Conservation (phyloP, 345 rosid genomes). For the Hypericum androsaemum region DNA sequence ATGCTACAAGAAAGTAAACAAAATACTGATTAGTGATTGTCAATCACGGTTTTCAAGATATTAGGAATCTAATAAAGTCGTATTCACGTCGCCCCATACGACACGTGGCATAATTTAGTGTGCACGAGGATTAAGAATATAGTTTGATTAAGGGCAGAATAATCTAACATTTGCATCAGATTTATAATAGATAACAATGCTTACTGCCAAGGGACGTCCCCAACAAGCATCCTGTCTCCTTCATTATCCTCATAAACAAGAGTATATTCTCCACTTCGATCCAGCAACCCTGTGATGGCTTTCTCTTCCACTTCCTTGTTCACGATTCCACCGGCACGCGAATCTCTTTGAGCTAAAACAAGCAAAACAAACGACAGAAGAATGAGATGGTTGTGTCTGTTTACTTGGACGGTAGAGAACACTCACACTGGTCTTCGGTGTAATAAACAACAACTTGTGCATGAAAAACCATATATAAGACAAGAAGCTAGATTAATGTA, state of each 20-base stretch:
- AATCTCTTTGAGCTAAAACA: conserved; percentile 17
- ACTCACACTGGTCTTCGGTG: no score
- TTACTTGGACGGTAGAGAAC: no score
- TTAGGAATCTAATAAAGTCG: no score
- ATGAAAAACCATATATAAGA: no score
- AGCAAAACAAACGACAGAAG: background rate
- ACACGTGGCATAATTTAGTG: background rate
- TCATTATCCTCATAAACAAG: conserved; percentile 39
- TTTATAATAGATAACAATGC: background rate
- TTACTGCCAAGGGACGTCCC: conserved; percentile 46
- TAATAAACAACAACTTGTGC: no score
- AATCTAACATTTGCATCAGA: background rate
- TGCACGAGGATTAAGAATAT: background rate
- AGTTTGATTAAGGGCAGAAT: no score
- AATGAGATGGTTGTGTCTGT: background rate
- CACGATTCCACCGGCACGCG: background rate
- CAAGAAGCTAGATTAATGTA: background rate
- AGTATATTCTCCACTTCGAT: conserved; percentile 23
- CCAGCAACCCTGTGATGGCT: conserved; percentile 6
- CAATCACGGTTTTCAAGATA: no score
- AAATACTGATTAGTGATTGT: background rate
- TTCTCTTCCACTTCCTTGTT: conserved; percentile 2
- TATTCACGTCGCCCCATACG: background rate
- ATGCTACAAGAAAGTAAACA: conserved; percentile 22
- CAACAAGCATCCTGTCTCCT: conserved; percentile 43